Evolutionary conservation across 2,329 filamentous ascomycete species (phyloP).

Genomic region (Fusarium multiceps): DNA sequence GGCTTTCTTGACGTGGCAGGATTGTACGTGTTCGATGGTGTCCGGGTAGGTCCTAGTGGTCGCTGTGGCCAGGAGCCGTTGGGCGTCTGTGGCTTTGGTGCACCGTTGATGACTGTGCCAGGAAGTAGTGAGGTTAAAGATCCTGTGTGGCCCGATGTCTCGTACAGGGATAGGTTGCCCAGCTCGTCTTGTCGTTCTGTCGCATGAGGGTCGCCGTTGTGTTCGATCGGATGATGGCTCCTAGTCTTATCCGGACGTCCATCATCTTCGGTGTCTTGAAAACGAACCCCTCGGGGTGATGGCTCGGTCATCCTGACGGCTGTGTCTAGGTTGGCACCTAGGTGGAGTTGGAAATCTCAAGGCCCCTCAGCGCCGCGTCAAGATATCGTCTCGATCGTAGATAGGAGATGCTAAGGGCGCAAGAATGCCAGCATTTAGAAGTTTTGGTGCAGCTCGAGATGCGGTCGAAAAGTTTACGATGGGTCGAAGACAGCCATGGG

Average conservation of each 20-base stretch:
- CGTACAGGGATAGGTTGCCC: constrained; percentile 58
- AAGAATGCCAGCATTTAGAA: constrained; percentile 22
- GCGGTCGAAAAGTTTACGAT: constrained; percentile 32
- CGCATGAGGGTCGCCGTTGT: constrained; percentile 56
- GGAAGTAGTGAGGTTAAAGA: constrained; percentile 57
- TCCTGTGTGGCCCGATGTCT: constrained; percentile 53
- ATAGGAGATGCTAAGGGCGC: constrained; percentile 6
- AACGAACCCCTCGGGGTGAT: constrained; percentile 67
- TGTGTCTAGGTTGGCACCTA: constrained; percentile 32
- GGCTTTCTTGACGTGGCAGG: constrained; percentile 69
- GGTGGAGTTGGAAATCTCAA: constrained; percentile 34
- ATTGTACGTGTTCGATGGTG: constrained; percentile 83
- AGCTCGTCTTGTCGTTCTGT: constrained; percentile 63
- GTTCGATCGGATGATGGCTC: constrained; percentile 48
- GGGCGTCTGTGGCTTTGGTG: constrained; percentile 52
- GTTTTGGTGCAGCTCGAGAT: constrained; percentile 27
- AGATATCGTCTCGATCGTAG: constrained; percentile 22
- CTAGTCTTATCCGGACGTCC: constrained; percentile 56
- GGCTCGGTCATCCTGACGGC: constrained; percentile 56
- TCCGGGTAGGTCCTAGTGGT: constrained; percentile 75
- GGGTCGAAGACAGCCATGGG: constrained; percentile 43
- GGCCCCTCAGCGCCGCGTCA: constrained; percentile 37
- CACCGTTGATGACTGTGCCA: constrained; percentile 57
- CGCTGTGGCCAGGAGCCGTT: constrained; percentile 66
- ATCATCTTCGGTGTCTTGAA: constrained; percentile 62